Evolutionary conservation across 176 grass and related monocot species (phyloP).

Genomic region (Leersia perrieri): DNA sequence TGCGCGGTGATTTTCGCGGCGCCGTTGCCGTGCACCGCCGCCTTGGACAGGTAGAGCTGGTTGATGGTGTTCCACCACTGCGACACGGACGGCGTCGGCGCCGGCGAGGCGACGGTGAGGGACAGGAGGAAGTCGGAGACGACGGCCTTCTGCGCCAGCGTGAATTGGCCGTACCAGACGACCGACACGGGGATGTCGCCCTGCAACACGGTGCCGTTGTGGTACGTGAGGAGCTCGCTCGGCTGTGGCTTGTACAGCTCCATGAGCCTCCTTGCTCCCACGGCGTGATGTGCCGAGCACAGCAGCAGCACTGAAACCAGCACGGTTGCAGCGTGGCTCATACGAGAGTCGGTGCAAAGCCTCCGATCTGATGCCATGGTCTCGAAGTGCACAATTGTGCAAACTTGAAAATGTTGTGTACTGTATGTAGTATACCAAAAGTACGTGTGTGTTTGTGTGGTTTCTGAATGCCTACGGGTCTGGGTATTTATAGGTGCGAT

Average conservation of each 20-base stretch:
- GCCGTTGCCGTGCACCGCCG: neutral
- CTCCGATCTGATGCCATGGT: slow-evolving; percentile 38
- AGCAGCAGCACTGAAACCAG: slow-evolving; percentile 20
- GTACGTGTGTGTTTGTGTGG: slow-evolving; percentile 20
- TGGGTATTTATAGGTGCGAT: slow-evolving; percentile 34
- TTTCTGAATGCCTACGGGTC: neutral
- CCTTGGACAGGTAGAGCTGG: slow-evolving; percentile 64
- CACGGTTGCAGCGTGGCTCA: neutral
- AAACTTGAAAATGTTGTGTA: too few species aligned
- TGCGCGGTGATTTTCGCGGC: slow-evolving; percentile 13
- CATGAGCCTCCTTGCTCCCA: slow-evolving; percentile 43
- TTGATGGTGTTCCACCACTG: slow-evolving; percentile 79
- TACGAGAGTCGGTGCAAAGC: neutral
- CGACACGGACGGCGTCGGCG: slow-evolving; percentile 51
- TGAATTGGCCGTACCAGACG: slow-evolving; percentile 75
- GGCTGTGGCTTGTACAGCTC: slow-evolving; percentile 43
- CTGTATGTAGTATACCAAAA: neutral
- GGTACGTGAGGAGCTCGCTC: slow-evolving; percentile 50
- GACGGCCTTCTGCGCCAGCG: slow-evolving; percentile 60
- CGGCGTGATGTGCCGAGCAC: slow-evolving; percentile 18
- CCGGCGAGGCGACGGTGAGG: slow-evolving; percentile 31
- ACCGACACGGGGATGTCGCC: slow-evolving; percentile 60
- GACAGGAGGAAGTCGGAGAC: slow-evolving; percentile 73
- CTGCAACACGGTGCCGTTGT: slow-evolving; percentile 68
- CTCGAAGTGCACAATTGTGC: neutral